A percentile compares a stretch with the other conserved stretches of the same genome.
Evolutionary conservation across 352 stramenopile species (phyloP).

Genomic region (Sclerospora graminicola): DNA sequence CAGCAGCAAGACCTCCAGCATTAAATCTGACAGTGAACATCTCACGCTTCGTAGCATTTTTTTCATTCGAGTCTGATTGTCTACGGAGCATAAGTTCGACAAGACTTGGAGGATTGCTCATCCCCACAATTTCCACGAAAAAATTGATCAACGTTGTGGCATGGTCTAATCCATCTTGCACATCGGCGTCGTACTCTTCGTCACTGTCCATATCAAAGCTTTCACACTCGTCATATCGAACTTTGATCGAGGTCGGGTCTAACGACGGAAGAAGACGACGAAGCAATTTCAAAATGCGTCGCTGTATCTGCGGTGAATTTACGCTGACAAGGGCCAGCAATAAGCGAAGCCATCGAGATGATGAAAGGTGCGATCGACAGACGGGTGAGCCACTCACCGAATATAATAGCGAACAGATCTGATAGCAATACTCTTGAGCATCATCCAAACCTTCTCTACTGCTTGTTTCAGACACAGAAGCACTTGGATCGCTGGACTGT

Average conservation of each 20-base stretch:
- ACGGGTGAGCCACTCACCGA: constrained; percentile 80
- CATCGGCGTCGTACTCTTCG: constrained; percentile 61
- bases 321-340: constrained; percentile 72
- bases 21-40: constrained; percentile 24
- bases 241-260: constrained; percentile 45
- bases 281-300: constrained; percentile 76
- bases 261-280: constrained; percentile 67
- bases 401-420: constrained; percentile 82
- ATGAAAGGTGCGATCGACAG: constrained; percentile 75
- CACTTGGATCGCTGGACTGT: constrained; percentile 33
- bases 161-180: constrained; percentile 36
- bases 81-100: constrained; percentile 42
- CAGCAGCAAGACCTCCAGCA: constrained; percentile 35
- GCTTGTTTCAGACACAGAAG: constrained; percentile 22
- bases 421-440: constrained; percentile 82
- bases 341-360: constrained; percentile 70
- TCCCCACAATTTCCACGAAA: constrained; percentile 66
- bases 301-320: constrained; percentile 63
- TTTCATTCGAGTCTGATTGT: constrained; percentile 5
- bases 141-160: constrained; percentile 62
- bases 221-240: constrained; percentile 58
- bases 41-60: background rate
- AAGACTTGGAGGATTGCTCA: constrained; percentile 60
- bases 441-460: constrained; percentile 30
- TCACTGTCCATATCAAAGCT: constrained; percentile 78